Percentiles rank a stretch among this genome's conserved stretches.
Conservation (phyloP, 164 flowering plant genomes). For the Tetrastigma voinierianum region DNA sequence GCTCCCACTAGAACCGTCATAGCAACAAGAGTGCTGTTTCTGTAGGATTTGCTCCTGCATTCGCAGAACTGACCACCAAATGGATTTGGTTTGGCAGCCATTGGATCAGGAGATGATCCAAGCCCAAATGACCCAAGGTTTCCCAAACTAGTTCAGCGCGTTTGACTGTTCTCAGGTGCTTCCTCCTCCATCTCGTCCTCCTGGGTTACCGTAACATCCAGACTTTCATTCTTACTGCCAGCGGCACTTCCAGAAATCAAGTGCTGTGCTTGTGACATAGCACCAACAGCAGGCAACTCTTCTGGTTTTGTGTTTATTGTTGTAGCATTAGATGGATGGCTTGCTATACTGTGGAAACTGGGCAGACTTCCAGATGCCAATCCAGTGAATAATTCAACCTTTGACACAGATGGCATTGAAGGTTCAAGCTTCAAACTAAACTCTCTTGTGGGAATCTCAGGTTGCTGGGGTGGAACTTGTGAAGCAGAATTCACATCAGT, state of each 20-base stretch:
- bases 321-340: constrained; percentile 17
- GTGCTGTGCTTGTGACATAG: constrained; percentile 15
- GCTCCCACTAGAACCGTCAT: constrained; percentile 56
- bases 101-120: constrained; percentile 51
- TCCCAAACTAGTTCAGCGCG: constrained; percentile 47
- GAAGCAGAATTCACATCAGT: constrained; percentile 16
- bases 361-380: constrained; percentile 34
- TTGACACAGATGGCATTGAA: constrained; percentile 12
- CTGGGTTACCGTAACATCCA: constrained; percentile 37
- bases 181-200: constrained; percentile 99
- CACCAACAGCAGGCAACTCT: constrained; percentile 19
- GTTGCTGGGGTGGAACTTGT: constrained; percentile 20
- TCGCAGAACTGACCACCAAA: constrained; percentile 61
- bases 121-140: constrained; percentile 70
- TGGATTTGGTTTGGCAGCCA: constrained; percentile 59
- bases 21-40: constrained; percentile 45
- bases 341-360: constrained; percentile 16
- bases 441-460: constrained; percentile 18
- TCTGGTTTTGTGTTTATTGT: constrained; percentile 25
- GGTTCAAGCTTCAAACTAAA: constrained; percentile 18
- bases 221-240: constrained; percentile 31
- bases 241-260: constrained; percentile 19
- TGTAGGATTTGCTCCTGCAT: constrained; percentile 28
- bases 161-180: constrained; percentile 61
- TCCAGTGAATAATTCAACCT: constrained; percentile 22